Evolutionary conservation across 352 stramenopile genomes (phyloP).

Genomic region (Pythium pyrilobum): DNA sequence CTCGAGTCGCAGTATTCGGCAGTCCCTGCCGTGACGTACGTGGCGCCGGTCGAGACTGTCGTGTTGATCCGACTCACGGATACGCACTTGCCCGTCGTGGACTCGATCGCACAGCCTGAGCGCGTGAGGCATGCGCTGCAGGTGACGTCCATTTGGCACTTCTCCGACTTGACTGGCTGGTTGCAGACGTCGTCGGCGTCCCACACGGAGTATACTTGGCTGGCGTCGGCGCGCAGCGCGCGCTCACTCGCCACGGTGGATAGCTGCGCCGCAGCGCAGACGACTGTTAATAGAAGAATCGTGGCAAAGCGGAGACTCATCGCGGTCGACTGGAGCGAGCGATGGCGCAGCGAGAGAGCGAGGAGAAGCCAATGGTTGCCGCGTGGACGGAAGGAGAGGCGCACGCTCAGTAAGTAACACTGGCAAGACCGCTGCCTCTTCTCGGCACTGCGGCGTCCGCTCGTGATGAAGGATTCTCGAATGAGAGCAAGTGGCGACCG

Average conservation of each 20-base stretch:
- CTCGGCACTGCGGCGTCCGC: background rate
- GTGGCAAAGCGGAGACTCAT: background rate
- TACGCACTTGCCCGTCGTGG: conserved; percentile 29
- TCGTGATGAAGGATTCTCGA: background rate
- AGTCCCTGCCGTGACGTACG: conserved; percentile 15
- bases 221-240: background rate
- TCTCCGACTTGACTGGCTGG: background rate
- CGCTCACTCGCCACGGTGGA: background rate
- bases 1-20: conserved; percentile 18
- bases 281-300: too few species aligned
- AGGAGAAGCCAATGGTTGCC: background rate
- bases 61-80: conserved; percentile 5
- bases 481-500: background rate
- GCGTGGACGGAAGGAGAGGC: too few species aligned
- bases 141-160: background rate
- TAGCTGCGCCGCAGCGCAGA: too few species aligned
- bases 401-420: background rate
- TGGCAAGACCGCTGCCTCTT: background rate
- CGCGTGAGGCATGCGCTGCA: conserved; percentile 11
- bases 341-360: background rate
- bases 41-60: background rate
- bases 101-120: conserved; percentile 24
- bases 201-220: conserved; percentile 1
- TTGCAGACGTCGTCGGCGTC: background rate
- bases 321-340: background rate